Percentiles rank a stretch among this genome's conserved stretches.
Conservation (phyloP, 352 stramenopile genomes). For the Blastocystis sp. region DNA sequence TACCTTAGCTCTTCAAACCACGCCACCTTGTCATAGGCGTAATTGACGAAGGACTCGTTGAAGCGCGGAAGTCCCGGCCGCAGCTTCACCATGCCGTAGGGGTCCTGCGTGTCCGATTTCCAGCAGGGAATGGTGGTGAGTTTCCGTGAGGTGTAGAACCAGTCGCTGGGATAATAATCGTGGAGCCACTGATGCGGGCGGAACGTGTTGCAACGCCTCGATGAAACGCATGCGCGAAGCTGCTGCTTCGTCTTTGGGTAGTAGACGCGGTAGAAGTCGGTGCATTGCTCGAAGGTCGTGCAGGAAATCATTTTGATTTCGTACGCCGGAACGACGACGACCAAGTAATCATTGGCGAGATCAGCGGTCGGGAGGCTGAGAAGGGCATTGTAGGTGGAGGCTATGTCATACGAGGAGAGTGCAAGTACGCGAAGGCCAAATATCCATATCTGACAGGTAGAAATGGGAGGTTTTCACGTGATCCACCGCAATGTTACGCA, state of each 20-base stretch:
- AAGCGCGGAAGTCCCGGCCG: neutral
- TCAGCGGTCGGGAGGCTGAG: neutral
- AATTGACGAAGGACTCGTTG: conserved; percentile 50
- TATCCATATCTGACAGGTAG: conserved; percentile 52
- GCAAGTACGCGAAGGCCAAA: conserved; percentile 11
- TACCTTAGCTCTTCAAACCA: conserved; percentile 49
- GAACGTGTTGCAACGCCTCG: conserved; percentile 20
- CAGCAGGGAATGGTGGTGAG: neutral
- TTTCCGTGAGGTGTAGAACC: neutral
- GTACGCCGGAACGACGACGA: conserved; percentile 22
- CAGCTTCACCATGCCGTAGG: conserved; percentile 41
- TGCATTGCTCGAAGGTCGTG: neutral
- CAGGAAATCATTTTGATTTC: conserved; percentile 12
- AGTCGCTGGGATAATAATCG: conserved; percentile 41
- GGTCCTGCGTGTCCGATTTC: conserved; percentile 36
- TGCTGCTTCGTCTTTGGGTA: conserved; percentile 10
- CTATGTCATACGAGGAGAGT: neutral
- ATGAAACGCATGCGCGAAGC: neutral
- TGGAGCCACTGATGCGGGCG: conserved; percentile 28
- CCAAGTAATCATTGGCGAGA: neutral
- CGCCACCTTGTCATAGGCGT: conserved; percentile 44
- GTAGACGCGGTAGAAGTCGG: neutral
- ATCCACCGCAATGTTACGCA: conserved; percentile 9
- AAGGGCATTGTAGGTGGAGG: neutral
- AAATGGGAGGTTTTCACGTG: conserved; percentile 5